A percentile compares a stretch with the other conserved stretches of the same genome.
Conservation (phyloP, 495 filamentous ascomycete species). For the Aspergillus bridgeri region DNA sequence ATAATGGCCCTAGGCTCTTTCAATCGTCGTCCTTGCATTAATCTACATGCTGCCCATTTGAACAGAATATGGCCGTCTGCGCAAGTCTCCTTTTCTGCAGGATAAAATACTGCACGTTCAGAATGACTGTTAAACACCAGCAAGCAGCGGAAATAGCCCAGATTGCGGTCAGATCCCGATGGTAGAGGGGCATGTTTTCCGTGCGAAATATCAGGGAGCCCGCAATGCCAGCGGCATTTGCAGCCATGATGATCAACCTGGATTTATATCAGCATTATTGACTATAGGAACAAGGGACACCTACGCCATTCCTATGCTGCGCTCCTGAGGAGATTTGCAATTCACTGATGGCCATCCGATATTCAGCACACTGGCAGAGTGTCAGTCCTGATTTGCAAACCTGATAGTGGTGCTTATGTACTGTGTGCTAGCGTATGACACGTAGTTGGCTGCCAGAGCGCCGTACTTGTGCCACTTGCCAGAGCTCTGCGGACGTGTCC, state of each 20-base stretch:
- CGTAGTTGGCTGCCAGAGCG: constrained; percentile 45
- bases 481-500: constrained; percentile 19
- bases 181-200: constrained; percentile 15
- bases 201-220: constrained; percentile 17
- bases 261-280: neutral
- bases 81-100: neutral
- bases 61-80: too few species aligned
- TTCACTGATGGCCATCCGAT: constrained; percentile 15
- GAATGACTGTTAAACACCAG: neutral
- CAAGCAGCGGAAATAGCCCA: neutral
- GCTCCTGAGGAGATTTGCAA: constrained; percentile 12
- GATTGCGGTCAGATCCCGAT: constrained; percentile 7
- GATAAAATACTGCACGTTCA: neutral
- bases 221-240: constrained; percentile 17
- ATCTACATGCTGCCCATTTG: too few species aligned
- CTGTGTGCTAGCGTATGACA: constrained; percentile 51
- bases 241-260: constrained; percentile 11
- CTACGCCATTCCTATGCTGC: constrained; percentile 14
- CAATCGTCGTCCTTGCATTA: too few species aligned
- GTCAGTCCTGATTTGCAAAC: constrained; percentile 9
- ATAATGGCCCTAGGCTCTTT: too few species aligned
- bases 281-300: neutral
- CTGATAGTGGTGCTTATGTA: constrained; percentile 30
- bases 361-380: constrained; percentile 9
- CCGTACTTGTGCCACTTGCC: constrained; percentile 40